A percentile compares a stretch with the other conserved stretches of the same genome.
Evolutionary conservation across 208 protist genomes (phyloP).

Genomic region (Endotrypanum monterogeii): DNA sequence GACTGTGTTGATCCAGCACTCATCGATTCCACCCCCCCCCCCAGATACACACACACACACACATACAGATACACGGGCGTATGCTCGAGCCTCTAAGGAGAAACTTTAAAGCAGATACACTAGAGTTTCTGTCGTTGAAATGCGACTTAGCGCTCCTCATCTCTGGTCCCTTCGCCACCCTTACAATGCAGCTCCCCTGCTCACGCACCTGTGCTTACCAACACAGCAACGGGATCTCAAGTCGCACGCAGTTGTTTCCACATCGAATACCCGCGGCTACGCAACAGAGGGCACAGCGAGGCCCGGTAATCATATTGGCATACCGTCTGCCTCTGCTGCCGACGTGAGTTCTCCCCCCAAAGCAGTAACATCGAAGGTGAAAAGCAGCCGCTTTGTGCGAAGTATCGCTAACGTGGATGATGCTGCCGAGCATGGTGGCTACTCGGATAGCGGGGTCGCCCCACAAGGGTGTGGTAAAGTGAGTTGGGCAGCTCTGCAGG

Average conservation of each 20-base stretch:
- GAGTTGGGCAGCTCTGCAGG: background rate
- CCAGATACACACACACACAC: no score
- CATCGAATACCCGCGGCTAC: background rate
- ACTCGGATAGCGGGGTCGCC: background rate
- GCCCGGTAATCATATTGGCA: background rate
- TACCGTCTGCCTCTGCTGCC: background rate
- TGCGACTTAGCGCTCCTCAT: background rate
- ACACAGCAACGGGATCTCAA: background rate
- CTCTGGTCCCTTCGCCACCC: background rate
- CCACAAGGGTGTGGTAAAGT: background rate
- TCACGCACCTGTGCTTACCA: background rate
- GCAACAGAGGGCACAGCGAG: background rate
- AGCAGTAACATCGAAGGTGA: background rate
- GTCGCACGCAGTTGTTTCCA: background rate
- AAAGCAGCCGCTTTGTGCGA: slow-evolving; percentile 6
- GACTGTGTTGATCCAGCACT: background rate
- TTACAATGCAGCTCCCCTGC: background rate
- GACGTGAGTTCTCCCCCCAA: background rate
- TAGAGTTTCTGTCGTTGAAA: background rate
- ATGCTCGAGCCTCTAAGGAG: background rate
- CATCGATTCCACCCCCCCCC: background rate
- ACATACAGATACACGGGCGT: no score
- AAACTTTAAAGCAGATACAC: no score
- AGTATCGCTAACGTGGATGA: background rate
- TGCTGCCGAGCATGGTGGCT: background rate